Conservation (phyloP, 331 rosid genomes). For the Rhamnella rubrinervis region DNA sequence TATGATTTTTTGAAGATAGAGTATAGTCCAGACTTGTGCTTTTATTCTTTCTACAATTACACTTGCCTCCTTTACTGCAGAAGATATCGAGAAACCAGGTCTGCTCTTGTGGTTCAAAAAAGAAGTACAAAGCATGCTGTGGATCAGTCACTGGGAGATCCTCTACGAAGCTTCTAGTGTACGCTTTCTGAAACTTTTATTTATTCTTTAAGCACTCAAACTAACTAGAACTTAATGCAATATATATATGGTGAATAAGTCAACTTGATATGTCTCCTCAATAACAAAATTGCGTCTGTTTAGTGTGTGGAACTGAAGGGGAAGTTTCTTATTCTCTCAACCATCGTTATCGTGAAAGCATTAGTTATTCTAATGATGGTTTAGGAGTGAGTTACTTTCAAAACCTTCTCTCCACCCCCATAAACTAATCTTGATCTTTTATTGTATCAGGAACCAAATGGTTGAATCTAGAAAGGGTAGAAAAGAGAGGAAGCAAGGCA, state of each 20-base stretch:
- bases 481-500: constrained; percentile 55
- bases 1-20: not conserved
- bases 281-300: no score
- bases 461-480: constrained; percentile 48
- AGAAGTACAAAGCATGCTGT: constrained; percentile 79
- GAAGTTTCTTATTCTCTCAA: no score
- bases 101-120: constrained; percentile 80
- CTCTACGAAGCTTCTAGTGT: constrained; percentile 48
- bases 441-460: constrained; percentile 49
- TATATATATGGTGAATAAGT: no score
- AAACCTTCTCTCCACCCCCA: no score
- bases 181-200: constrained; percentile 30
- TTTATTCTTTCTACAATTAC: not conserved
- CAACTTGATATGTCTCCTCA: not conserved
- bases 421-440: constrained; percentile 12
- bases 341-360: no score
- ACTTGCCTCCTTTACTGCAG: constrained; percentile 29
- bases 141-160: constrained; percentile 56
- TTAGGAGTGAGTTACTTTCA: no score
- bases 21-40: not conserved
- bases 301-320: no score
- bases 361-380: no score
- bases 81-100: constrained; percentile 63
- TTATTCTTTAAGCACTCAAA: not conserved
- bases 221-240: no score